Evolutionary conservation across 176 grass and related monocot genomes (phyloP).

Genomic region (Pontederia crassipes): DNA sequence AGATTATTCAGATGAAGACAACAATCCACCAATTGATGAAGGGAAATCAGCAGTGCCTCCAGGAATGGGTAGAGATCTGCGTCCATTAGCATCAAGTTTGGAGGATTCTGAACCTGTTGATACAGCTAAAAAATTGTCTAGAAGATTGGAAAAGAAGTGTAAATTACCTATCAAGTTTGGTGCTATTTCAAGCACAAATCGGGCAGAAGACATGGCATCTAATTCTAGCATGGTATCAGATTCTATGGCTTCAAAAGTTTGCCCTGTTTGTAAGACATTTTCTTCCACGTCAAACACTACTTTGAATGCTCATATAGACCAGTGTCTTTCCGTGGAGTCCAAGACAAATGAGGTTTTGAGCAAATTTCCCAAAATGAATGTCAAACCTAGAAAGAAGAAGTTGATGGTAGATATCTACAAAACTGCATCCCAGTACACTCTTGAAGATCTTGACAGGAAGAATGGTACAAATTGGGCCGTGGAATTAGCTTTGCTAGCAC

Average conservation of each 20-base stretch:
- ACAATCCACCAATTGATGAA: neutral
- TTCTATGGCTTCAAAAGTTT: conserved; percentile 23
- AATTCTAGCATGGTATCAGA: conserved; percentile 7
- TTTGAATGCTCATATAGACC: conserved; percentile 25
- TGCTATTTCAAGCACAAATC: neutral
- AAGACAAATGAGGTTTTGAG: neutral
- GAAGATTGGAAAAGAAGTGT: conserved; percentile 5
- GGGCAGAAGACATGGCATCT: conserved; percentile 11
- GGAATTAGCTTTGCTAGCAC: conserved; percentile 6
- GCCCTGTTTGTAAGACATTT: conserved; percentile 25
- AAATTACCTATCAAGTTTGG: conserved; percentile 5
- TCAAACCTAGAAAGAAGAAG: conserved; percentile 28
- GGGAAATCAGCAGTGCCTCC: neutral
- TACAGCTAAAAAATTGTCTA: neutral
- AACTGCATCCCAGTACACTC: conserved; percentile 13
- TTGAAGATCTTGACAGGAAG: conserved; percentile 25
- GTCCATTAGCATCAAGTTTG: neutral
- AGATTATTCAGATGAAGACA: neutral
- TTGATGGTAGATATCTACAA: conserved; percentile 20
- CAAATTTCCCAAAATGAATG: conserved; percentile 2
- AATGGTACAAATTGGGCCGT: conserved; percentile 24
- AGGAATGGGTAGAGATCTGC: neutral
- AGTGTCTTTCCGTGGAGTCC: conserved; percentile 13
- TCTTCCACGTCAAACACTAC: conserved; percentile 22
- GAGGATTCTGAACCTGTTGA: neutral